Percentiles rank a stretch among this genome's conserved stretches.
Conservation (phyloP, 2,329 filamentous ascomycete genomes). For the Colletotrichum shisoi region DNA sequence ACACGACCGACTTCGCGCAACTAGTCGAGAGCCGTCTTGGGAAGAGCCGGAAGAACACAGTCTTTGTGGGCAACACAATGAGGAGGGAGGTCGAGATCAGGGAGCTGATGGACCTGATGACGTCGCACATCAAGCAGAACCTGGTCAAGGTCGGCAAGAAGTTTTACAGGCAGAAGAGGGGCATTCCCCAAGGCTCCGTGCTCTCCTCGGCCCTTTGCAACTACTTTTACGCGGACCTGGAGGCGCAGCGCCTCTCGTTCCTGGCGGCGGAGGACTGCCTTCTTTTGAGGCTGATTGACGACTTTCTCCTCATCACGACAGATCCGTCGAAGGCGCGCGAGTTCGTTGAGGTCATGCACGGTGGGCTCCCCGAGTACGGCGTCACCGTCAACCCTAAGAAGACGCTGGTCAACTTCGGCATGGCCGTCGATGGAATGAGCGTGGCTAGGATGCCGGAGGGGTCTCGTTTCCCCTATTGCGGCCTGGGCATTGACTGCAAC, state of each 20-base stretch:
- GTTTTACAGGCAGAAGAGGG: constrained; percentile 84
- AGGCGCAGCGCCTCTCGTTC: constrained; percentile 74
- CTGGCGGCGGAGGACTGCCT: constrained; percentile 66
- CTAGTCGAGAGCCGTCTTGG: constrained; percentile 54
- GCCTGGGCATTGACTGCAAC: constrained; percentile 75
- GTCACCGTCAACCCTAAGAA: constrained; percentile 79
- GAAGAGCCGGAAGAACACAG: constrained; percentile 66
- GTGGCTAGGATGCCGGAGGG: constrained; percentile 58
- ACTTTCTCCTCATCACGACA: constrained; percentile 88
- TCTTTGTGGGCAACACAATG: constrained; percentile 77
- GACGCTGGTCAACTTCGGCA: constrained; percentile 83
- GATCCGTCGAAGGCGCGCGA: constrained; percentile 69
- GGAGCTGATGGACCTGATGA: constrained; percentile 72
- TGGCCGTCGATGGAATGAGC: constrained; percentile 60
- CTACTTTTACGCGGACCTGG: constrained; percentile 93
- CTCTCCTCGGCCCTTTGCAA: constrained; percentile 89
- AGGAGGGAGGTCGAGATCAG: constrained; percentile 65
- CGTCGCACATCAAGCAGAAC: constrained; percentile 83
- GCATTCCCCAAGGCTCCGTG: constrained; percentile 93
- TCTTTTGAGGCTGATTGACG: constrained; percentile 85
- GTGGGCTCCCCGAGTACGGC: constrained; percentile 79
- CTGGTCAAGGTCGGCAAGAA: constrained; percentile 88
- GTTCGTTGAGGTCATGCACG: constrained; percentile 83
- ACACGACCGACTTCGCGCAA: constrained; percentile 56
- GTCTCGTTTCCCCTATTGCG: constrained; percentile 85